Evolutionary conservation across 345 rosid species (phyloP), one percentile per base, ranked within the genome.

Genomic region (Moricandia moricandioides): DNA sequence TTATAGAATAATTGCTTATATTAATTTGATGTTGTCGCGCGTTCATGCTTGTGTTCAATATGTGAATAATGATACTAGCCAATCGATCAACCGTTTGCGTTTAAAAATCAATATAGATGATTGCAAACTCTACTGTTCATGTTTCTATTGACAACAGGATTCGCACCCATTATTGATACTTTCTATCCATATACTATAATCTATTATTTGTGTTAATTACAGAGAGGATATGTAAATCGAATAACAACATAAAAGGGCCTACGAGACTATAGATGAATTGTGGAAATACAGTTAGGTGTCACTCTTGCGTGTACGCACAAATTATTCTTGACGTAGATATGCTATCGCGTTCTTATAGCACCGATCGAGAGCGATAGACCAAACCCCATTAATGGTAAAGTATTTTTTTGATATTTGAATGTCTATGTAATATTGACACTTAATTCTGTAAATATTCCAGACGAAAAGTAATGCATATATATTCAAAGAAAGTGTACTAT

Each of bases 221-320:
- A 4, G 21, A 10, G 7, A 10, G 7, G 43, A 70, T 49, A 62
- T 51, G 52, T 14, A 52, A 52, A 39, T 65, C 13, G 71, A 65
- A 43, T 16, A 33, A 17, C 31, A 3, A 67, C 33, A 51, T 59
- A 47, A 66, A 56, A 69, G 73, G 78, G 35, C 62, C 67, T 59
- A 59, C 67, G 62, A 67, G 62, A 56, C 55, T 59, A 34, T 47
- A 59, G 62, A 60, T 62, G 57, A 27, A 62, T 17, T 68, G 57
- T 68, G 74, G 34, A 52, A 75, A 37, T 52, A 52, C 74, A 59
- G 55, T 58, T 69, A 54, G 55, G 40, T 68, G 69, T 75, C 34
- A 7, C 64, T 52, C 70, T 76, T 76, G 79, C 79, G 79, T 76
- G 79, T 76, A 76, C 79, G 79, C 79, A 69, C 74, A 75, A 61